Evolutionary conservation across 1,284 basidiomycete species (phyloP), one percentile per base, ranked within the genome.

Genomic region (Sparassis latifolia): DNA sequence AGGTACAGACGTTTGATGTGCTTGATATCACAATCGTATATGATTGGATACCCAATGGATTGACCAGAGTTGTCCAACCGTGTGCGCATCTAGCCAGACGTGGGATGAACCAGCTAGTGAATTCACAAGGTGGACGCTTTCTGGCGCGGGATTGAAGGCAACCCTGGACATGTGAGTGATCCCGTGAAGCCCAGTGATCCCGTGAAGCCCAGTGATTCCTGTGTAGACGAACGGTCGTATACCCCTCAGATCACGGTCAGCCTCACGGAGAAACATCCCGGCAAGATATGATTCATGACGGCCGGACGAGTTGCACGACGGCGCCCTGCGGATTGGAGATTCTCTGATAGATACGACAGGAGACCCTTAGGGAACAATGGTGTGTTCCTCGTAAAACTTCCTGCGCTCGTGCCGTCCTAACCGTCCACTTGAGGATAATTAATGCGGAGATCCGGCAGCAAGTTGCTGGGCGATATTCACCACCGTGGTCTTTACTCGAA

Each of bases 341-440:
- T 20, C 20, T 20, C 20, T 20, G 20, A 20, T 20, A 20, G 20
- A 20, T 20, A 4, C 53, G 75, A 72, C 73, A 90, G 61, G 86
- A 89, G 33, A 77, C 89, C 9, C 80, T 86, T 55, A 90, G 87
- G 87, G 88, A 90, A 62, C 81, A 87, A 67, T 90, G 87, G 87
- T 87, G 38, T 29, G 64, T 55, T 28, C 41, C 43, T 10, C 6
- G 20, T 35, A 33, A 20, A 32, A 52, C 43, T 42, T 27, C 41
- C 44, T 32, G 35, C 30, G 12, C 32, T 30, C 32, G 28, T 3
- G 27, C 2, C 28, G 9, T 9, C 10, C 28, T 27, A 37, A 38
- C 35, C 45, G 38, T 30, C 29, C 10, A 20, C 47, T 27, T 20
- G 59, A 89, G 86, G 87, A 69, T 82, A 20, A 79, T 89, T 55